Evolutionary conservation across 805 yeast genomes (phyloP).

Genomic region (Hanseniaspora taiwanica): DNA sequence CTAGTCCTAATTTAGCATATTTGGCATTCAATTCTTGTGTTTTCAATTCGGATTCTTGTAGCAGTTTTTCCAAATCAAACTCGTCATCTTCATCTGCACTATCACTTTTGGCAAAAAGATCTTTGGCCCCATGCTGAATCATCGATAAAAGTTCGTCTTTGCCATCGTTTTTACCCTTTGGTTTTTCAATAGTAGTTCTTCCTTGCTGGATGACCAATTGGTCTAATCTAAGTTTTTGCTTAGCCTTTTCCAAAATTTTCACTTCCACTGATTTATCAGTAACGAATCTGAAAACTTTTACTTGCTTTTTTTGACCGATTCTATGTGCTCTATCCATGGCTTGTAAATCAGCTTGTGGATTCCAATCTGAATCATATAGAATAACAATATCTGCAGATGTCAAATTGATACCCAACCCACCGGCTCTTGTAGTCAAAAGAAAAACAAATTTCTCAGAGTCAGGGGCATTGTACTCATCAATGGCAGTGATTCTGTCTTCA

Average conservation of each 20-base stretch:
- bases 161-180: slow-evolving; percentile 23
- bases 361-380: slow-evolving; percentile 74
- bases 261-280: slow-evolving; percentile 79
- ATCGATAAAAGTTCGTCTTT: slow-evolving; percentile 65
- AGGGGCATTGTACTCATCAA: slow-evolving; percentile 71
- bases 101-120: slow-evolving; percentile 29
- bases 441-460: slow-evolving; percentile 62
- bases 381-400: slow-evolving; percentile 73
- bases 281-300: slow-evolving; percentile 61
- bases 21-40: slow-evolving; percentile 49
- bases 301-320: slow-evolving; percentile 79
- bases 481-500: slow-evolving; percentile 58
- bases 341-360: slow-evolving; percentile 80
- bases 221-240: slow-evolving; percentile 65
- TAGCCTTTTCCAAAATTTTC: slow-evolving; percentile 68
- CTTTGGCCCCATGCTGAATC: slow-evolving; percentile 77
- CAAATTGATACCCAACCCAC: slow-evolving; percentile 78
- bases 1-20: slow-evolving; percentile 56
- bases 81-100: slow-evolving; percentile 28
- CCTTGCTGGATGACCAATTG: slow-evolving; percentile 78
- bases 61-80: slow-evolving; percentile 46
- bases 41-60: slow-evolving; percentile 47
- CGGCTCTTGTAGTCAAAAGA: slow-evolving; percentile 71
- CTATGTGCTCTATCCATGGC: slow-evolving; percentile 87
- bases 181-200: slow-evolving; percentile 21